These are phyloP conservation scores for Backusella tuberculispora DNA, from an alignment of 192 early-diverging fungal genomes.

Conservation along the genomic window DNA sequence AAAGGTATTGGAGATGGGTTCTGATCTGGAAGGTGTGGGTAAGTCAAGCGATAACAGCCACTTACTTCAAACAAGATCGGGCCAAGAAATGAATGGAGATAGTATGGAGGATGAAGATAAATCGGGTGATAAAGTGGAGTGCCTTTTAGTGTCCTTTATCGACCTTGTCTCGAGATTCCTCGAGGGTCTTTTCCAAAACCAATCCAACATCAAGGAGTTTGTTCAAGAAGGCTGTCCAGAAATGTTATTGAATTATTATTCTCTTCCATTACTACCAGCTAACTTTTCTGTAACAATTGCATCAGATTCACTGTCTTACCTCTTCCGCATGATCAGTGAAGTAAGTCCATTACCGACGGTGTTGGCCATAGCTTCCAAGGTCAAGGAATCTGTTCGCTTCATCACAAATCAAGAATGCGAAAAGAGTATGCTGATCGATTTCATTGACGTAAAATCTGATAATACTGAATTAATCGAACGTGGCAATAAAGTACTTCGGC, in stretches of 20 bases:
- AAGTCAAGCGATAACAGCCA: conserved; percentile 47
- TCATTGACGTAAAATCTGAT: conserved; percentile 46
- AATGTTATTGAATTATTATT: conserved; percentile 64
- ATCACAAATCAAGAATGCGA: conserved; percentile 46
- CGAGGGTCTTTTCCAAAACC: conserved; percentile 85
- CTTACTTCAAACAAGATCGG: conserved; percentile 41
- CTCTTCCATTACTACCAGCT: conserved; percentile 70
- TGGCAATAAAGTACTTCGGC: conserved; percentile 57
- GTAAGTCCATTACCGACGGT: conserved; percentile 60
- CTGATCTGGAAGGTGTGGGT: conserved; percentile 27
- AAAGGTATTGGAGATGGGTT: conserved; percentile 65
- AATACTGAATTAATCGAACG: conserved; percentile 43
- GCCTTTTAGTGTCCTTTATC: conserved; percentile 58
- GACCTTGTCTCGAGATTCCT: conserved; percentile 76
- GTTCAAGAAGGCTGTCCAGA: conserved; percentile 66
- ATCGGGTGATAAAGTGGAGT: conserved; percentile 60
- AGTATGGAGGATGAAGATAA: not conserved
- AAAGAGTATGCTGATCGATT: conserved; percentile 51
- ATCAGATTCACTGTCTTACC: conserved; percentile 69
- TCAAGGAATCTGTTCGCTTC: conserved; percentile 49
- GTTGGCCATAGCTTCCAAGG: conserved; percentile 52
- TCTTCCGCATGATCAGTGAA: conserved; percentile 74
- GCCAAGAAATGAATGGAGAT: not conserved
- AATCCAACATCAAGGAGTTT: conserved; percentile 75
- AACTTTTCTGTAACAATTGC: conserved; percentile 69